A percentile compares a stretch with the other conserved stretches of the same genome.
These are phyloP conservation scores for Ophidiomyces ophidiicola DNA, from an alignment of 2,329 filamentous ascomycete genomes.

Conservation along the genomic window DNA sequence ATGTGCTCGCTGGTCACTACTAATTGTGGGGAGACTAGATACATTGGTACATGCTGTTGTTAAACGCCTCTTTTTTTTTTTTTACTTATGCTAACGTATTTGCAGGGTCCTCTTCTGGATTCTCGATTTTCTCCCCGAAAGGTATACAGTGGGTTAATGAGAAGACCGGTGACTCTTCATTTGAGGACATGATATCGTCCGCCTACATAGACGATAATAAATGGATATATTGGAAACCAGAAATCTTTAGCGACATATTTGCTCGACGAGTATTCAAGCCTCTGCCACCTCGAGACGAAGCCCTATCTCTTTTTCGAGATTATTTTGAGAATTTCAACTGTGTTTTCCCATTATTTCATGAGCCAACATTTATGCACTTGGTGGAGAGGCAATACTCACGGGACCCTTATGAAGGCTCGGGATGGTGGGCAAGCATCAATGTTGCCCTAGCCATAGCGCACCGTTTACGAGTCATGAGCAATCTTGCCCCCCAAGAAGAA, in stretches of 20 bases:
- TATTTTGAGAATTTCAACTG: slow-evolving; percentile 99
- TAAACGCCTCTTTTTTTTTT: slow-evolving; percentile 15
- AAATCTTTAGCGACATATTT: slow-evolving; percentile 89
- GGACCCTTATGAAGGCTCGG: slow-evolving; percentile 86
- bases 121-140: slow-evolving; percentile 97
- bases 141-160: slow-evolving; percentile 98
- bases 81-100: slow-evolving; percentile 2
- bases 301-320: slow-evolving; percentile 75
- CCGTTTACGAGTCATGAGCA: slow-evolving; percentile 86
- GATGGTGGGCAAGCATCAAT: slow-evolving; percentile 98
- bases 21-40: slow-evolving; percentile 84
- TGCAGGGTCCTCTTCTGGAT: slow-evolving; percentile 87
- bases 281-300: slow-evolving; percentile 75
- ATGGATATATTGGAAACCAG: slow-evolving; percentile 96
- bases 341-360: slow-evolving; percentile 95
- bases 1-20: slow-evolving; percentile 98
- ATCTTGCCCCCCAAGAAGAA: slow-evolving; percentile 77
- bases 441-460: slow-evolving; percentile 88
- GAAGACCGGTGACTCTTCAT: slow-evolving; percentile 90
- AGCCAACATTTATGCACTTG: slow-evolving; percentile 95
- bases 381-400: slow-evolving; percentile 87
- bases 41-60: slow-evolving; percentile 57
- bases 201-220: slow-evolving; percentile 89
- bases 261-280: slow-evolving; percentile 70
- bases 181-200: slow-evolving; percentile 85